A percentile compares a stretch with the other conserved stretches of the same genome.
Conservation (phyloP, 2,329 filamentous ascomycete genomes). For the Scedosporium dehoogii region DNA sequence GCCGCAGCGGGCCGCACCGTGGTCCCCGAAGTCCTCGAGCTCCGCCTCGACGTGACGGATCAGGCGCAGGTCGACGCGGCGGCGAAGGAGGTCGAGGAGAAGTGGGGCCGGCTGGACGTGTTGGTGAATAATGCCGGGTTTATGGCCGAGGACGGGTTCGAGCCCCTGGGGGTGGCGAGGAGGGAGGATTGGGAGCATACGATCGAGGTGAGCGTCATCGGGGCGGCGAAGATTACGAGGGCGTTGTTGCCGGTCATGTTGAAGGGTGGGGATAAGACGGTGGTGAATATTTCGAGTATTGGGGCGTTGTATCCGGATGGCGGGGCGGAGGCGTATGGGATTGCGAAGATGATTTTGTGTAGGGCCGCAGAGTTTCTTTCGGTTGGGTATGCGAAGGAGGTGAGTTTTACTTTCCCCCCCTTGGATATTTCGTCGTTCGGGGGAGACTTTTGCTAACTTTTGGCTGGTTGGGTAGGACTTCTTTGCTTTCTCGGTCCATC, state of each 20-base stretch:
- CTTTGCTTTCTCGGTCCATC: constrained; percentile 28
- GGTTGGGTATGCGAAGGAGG: constrained; percentile 30
- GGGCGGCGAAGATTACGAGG: constrained; percentile 32
- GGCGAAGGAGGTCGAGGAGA: constrained; percentile 13
- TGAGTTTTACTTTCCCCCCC: neutral
- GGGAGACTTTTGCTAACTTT: neutral
- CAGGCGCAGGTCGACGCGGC: constrained; percentile 21
- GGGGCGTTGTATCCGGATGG: constrained; percentile 25
- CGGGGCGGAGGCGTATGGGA: constrained; percentile 32
- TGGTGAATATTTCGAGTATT: constrained; percentile 37
- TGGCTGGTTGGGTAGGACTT: constrained; percentile 18
- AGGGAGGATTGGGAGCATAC: constrained; percentile 32
- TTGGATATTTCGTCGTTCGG: neutral
- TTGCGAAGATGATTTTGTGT: constrained; percentile 36
- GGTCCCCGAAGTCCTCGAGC: constrained; percentile 23
- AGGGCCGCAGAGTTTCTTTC: constrained; percentile 38
- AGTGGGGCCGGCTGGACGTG: constrained; percentile 28
- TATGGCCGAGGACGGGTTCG: constrained; percentile 18
- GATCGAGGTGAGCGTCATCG: constrained; percentile 41
- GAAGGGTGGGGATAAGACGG: constrained; percentile 21
- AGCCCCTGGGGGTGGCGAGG: constrained; percentile 21
- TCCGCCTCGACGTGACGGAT: constrained; percentile 28
- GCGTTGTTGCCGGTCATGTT: constrained; percentile 38
- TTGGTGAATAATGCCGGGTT: constrained; percentile 34
- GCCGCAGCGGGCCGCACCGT: constrained; percentile 17